Conservation (phyloP, 768 basidiomycete genomes). For the Hemileccinum rubropunctum region DNA sequence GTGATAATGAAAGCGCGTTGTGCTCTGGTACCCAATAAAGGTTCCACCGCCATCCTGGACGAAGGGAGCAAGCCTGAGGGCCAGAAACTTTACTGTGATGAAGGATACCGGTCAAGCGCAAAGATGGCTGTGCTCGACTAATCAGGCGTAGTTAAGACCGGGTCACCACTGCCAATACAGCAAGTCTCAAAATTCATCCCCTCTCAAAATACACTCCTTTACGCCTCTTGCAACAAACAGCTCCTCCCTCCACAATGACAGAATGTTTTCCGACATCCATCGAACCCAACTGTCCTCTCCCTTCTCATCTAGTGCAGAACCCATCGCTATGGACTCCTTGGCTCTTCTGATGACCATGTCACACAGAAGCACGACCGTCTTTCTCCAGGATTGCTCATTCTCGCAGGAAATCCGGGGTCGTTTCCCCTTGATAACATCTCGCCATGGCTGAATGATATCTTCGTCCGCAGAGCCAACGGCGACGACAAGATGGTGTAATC, state of each 20-base stretch:
- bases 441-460: constrained; percentile 46
- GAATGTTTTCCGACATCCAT: constrained; percentile 42
- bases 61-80: constrained; percentile 11
- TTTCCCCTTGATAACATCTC: constrained; percentile 47
- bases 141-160: too few relatives aligned
- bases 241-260: constrained; percentile 62
- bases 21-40: constrained; percentile 67
- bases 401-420: constrained; percentile 43
- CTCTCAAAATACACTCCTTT: constrained; percentile 40
- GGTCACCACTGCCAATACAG: not conserved
- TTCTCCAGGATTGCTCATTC: constrained; percentile 50
- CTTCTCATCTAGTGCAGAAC: not conserved
- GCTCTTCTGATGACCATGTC: constrained; percentile 35
- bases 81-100: constrained; percentile 10
- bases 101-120: not conserved
- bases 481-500: constrained; percentile 55
- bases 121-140: constrained; percentile 18
- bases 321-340: constrained; percentile 12
- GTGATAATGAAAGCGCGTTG: constrained; percentile 71
- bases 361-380: constrained; percentile 40
- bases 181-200: constrained; percentile 44
- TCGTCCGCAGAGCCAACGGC: constrained; percentile 25
- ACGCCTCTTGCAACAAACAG: constrained; percentile 48
- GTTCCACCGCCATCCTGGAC: constrained; percentile 63
- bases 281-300: constrained; percentile 24